phyloP scores from a whole-genome alignment of 305 asterid species.

The Lippia alba region DNA sequence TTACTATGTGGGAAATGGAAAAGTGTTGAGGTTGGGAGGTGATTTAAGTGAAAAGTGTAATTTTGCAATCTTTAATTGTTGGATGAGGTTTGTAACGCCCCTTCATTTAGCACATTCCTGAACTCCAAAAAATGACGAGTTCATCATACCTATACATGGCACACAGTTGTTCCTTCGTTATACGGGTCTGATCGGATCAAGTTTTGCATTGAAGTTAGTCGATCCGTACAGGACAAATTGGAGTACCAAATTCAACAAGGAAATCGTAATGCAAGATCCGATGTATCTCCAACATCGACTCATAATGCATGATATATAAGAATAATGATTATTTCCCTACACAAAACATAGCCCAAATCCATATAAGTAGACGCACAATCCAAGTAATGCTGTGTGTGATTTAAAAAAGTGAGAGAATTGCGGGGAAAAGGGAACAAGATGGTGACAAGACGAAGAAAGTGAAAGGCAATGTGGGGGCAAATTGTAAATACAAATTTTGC shows the following conservation, averaged over 20 bases:
- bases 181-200: no score
- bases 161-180: no score
- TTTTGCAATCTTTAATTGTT: no score
- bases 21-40: no score
- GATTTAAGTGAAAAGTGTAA: no score
- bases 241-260: neutral
- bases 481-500: neutral
- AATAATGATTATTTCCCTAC: conserved; percentile 5
- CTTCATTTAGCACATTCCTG: no score
- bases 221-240: neutral
- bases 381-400: conserved; percentile 32
- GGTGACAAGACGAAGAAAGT: conserved; percentile 41
- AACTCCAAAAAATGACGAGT: no score
- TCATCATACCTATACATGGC: no score
- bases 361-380: neutral
- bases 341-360: conserved; percentile 19
- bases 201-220: no score
- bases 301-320: conserved; percentile 3
- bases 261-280: neutral
- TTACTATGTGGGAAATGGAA: no score
- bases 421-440: conserved; percentile 47
- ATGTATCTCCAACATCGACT: neutral
- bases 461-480: neutral
- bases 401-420: conserved; percentile 50
- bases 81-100: no score